These are phyloP conservation scores for Acanthamoeba healyi DNA, from an alignment of 208 protist genomes.

Conservation along the genomic window DNA sequence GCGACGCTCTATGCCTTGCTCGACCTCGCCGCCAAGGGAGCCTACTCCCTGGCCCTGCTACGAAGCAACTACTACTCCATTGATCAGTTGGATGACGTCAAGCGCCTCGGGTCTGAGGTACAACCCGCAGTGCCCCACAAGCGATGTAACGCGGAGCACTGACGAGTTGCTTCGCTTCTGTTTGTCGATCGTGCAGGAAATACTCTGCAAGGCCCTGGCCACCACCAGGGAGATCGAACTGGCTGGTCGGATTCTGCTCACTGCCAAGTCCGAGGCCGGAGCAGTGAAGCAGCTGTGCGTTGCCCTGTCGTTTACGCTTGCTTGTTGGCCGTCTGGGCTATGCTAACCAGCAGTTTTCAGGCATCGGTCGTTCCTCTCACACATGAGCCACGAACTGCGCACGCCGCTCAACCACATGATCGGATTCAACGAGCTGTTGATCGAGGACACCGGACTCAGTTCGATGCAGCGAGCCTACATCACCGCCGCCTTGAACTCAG, in stretches of 20 bases:
- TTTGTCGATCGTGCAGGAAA: background rate
- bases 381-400: conserved; percentile 29
- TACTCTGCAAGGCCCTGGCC: background rate
- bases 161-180: background rate
- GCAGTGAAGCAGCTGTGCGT: conserved; percentile 6
- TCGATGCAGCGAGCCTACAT: background rate
- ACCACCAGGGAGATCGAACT: conserved; percentile 25
- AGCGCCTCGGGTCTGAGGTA: conserved; percentile 5
- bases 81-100: background rate
- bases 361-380: background rate
- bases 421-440: conserved; percentile 33
- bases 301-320: background rate
- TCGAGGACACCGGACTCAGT: conserved; percentile 1
- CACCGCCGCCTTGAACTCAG: background rate
- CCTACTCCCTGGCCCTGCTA: background rate
- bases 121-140: background rate
- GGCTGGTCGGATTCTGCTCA: background rate
- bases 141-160: background rate
- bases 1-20: background rate
- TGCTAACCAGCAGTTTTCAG: background rate
- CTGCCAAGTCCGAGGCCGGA: conserved; percentile 9
- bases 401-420: conserved; percentile 27
- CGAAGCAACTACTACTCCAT: conserved; percentile 34
- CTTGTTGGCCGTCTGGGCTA: background rate
- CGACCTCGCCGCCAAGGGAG: background rate